These are phyloP conservation scores for Fusarium albosuccineum DNA, from an alignment of 2,329 filamentous ascomycete species.

Conservation along the genomic window DNA sequence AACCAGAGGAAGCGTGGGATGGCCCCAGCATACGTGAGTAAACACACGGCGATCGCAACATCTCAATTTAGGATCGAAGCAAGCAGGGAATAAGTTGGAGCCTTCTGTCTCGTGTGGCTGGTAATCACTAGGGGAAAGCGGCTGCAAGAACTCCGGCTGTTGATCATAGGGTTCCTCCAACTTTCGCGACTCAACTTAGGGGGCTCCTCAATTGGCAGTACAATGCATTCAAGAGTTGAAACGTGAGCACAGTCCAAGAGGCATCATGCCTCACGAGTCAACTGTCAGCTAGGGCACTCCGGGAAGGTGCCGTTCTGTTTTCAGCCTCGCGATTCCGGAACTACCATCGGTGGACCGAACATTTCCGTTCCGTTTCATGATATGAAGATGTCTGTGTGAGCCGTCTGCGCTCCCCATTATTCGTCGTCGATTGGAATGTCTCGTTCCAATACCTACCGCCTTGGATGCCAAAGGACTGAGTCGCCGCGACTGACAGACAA, in stretches of 20 bases:
- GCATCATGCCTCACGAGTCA: constrained; percentile 25
- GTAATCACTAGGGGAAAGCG: constrained; percentile 19
- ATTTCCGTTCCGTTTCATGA: constrained; percentile 29
- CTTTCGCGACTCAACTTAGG: constrained; percentile 5
- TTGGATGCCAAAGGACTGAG: constrained; percentile 21
- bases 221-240: constrained; percentile 17
- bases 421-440: constrained; percentile 9
- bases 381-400: constrained; percentile 21
- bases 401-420: neutral
- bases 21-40: constrained; percentile 19
- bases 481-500: neutral
- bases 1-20: constrained; percentile 29
- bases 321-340: constrained; percentile 37
- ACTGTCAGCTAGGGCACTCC: constrained; percentile 23
- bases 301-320: constrained; percentile 33
- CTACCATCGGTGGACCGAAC: constrained; percentile 12
- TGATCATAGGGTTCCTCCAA: constrained; percentile 8
- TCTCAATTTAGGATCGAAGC: constrained; percentile 13
- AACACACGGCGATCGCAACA: constrained; percentile 24
- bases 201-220: neutral
- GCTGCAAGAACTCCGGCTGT: constrained; percentile 7
- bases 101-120: constrained; percentile 26
- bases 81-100: constrained; percentile 23
- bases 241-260: constrained; percentile 20
- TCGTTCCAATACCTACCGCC: constrained; percentile 4